Percentiles rank a stretch among this genome's conserved stretches.
Evolutionary conservation across 768 basidiomycete species (phyloP).

Genomic region (Rhodocollybia butyracea): DNA sequence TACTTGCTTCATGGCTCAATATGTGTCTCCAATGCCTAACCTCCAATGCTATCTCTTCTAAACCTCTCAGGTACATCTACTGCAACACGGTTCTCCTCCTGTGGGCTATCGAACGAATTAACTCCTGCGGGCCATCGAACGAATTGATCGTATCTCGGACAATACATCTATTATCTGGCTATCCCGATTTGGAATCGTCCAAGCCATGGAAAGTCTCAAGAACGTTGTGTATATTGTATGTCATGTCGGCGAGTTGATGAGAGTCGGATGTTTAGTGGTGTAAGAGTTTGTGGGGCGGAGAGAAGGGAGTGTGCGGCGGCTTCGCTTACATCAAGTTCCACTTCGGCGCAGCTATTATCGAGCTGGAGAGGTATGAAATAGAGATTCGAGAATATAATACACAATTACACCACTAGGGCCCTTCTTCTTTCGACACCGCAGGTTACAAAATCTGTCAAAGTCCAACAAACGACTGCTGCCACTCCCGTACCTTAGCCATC

Average conservation of each 20-base stretch:
- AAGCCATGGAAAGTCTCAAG: slow-evolving; percentile 33
- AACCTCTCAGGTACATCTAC: slow-evolving; percentile 77
- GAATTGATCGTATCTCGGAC: slow-evolving; percentile 61
- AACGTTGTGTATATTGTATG: slow-evolving; percentile 46
- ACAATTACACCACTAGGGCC: not conserved
- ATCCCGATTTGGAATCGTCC: slow-evolving; percentile 38
- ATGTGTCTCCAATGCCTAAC: too few species aligned
- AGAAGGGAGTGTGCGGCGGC: not conserved
- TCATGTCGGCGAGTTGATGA: slow-evolving; percentile 63
- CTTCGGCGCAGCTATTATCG: too few species aligned
- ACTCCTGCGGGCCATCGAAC: slow-evolving; percentile 67
- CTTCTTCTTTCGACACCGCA: not conserved
- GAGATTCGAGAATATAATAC: too few species aligned
- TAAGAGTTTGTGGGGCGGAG: slow-evolving; percentile 43
- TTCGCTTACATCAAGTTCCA: too few species aligned
- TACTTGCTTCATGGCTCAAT: too few species aligned
- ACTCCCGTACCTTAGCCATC: too few species aligned
- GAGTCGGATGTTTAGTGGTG: slow-evolving; percentile 56
- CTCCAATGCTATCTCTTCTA: slow-evolving; percentile 73
- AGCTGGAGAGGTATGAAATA: too few species aligned
- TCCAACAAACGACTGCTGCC: too few species aligned
- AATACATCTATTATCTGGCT: slow-evolving; percentile 61
- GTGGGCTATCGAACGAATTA: slow-evolving; percentile 63
- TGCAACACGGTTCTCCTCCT: slow-evolving; percentile 74
- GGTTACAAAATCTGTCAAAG: too few species aligned